Conservation (phyloP, 2,329 filamentous ascomycete genomes). For the Colletotrichum paranaense region DNA sequence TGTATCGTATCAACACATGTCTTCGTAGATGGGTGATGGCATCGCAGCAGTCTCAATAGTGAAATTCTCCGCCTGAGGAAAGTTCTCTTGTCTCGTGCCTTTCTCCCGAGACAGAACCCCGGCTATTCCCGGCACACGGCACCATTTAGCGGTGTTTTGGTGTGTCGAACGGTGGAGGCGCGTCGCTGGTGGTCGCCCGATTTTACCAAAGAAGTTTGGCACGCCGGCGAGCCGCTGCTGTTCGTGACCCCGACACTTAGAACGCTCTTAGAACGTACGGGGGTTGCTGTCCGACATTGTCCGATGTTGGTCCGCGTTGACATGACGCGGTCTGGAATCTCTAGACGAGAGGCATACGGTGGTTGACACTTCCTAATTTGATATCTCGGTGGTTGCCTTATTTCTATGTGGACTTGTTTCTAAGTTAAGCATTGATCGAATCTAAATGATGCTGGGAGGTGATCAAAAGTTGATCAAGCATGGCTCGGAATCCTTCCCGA, state of each 20-base stretch:
- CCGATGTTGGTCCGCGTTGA: constrained; percentile 1
- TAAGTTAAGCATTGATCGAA: neutral
- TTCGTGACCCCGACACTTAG: neutral
- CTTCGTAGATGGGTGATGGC: too few relatives aligned
- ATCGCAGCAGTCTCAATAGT: neutral
- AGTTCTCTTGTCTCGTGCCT: neutral
- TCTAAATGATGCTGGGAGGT: neutral
- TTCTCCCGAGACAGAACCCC: neutral
- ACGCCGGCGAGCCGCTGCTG: neutral
- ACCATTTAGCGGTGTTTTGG: neutral
- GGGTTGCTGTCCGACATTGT: neutral
- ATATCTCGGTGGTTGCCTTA: neutral
- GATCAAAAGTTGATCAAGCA: neutral
- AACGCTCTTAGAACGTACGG: neutral
- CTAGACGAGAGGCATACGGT: neutral
- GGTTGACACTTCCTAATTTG: constrained; percentile 4
- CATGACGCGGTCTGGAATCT: neutral
- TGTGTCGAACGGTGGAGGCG: neutral
- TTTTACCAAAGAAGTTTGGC: neutral
- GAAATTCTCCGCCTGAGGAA: neutral
- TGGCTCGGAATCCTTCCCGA: neutral
- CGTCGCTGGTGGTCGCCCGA: constrained; percentile 2
- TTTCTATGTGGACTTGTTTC: neutral
- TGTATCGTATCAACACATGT: neutral
- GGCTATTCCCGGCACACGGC: neutral